Conservation (phyloP, 169 alveolate genomes). For the Plasmodium adleri region DNA sequence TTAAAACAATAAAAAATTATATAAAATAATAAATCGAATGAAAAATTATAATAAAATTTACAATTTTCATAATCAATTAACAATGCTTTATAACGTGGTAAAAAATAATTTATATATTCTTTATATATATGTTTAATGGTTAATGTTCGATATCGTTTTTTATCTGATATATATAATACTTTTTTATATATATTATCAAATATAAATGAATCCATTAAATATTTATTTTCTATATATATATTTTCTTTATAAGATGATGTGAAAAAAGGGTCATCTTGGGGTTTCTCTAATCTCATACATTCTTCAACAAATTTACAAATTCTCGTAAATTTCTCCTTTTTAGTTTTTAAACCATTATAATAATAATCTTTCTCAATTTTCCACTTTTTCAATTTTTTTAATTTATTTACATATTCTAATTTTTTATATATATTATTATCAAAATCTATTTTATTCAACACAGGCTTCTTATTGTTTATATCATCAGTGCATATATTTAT, state of each 20-base stretch:
- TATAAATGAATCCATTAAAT: conserved; percentile 42
- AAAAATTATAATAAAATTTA: conserved; percentile 29
- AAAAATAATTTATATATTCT: conserved; percentile 36
- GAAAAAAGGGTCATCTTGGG: neutral
- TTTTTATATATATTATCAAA: conserved; percentile 38
- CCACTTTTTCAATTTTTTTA: conserved; percentile 14
- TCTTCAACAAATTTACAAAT: neutral
- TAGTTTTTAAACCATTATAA: conserved; percentile 33
- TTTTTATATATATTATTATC: conserved; percentile 25
- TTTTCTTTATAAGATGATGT: neutral
- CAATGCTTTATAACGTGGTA: conserved; percentile 13
- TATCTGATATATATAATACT: conserved; percentile 12
- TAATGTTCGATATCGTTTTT: conserved; percentile 31
- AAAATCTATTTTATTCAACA: no score
- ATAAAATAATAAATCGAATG: conserved; percentile 44
- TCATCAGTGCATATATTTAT: neutral
- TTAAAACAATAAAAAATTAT: conserved; percentile 30
- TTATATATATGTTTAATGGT: conserved; percentile 31
- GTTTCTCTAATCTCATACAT: neutral
- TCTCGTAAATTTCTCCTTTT: conserved; percentile 8
- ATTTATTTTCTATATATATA: conserved; percentile 14
- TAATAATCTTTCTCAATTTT: conserved; percentile 22
- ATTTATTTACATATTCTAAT: conserved; percentile 37
- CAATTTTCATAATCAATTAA: conserved; percentile 11
- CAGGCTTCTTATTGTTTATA: neutral